These are phyloP conservation scores for Funneliformis caledonium DNA, from an alignment of 371 early-diverging fungal genomes.

Conservation along the genomic window DNA sequence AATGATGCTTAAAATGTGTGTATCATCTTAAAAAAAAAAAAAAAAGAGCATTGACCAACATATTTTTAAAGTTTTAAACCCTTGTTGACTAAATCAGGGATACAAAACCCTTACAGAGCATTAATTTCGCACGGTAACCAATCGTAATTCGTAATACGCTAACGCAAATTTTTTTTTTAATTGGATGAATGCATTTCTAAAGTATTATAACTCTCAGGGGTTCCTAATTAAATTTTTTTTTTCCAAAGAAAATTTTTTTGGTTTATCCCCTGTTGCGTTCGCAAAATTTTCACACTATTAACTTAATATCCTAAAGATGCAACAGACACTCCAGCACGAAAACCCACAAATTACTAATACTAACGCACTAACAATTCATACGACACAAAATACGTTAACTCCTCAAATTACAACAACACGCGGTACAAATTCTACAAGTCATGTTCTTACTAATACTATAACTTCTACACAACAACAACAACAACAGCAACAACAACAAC, in stretches of 20 bases:
- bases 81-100: conserved; percentile 27
- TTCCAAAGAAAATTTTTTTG: neutral
- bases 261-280: conserved; percentile 25
- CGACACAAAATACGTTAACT: neutral
- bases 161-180: no score
- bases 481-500: neutral
- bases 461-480: conserved; percentile 1
- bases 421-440: neutral
- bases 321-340: conserved; percentile 27
- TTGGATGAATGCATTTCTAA: neutral
- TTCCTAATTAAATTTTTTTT: neutral
- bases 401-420: conserved; percentile 12
- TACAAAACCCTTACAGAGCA: neutral
- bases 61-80: neutral
- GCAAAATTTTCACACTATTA: conserved; percentile 2
- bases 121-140: neutral
- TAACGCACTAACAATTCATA: neutral
- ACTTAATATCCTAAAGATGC: conserved; percentile 3
- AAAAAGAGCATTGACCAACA: neutral
- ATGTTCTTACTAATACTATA: neutral
- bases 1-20: neutral
- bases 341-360: conserved; percentile 18
- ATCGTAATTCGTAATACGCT: neutral
- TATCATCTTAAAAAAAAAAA: no score
- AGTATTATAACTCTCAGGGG: conserved; percentile 15